Base-by-base conservation (phyloP, 148 eudicot genomes). In the Camellia japonica region DNA sequence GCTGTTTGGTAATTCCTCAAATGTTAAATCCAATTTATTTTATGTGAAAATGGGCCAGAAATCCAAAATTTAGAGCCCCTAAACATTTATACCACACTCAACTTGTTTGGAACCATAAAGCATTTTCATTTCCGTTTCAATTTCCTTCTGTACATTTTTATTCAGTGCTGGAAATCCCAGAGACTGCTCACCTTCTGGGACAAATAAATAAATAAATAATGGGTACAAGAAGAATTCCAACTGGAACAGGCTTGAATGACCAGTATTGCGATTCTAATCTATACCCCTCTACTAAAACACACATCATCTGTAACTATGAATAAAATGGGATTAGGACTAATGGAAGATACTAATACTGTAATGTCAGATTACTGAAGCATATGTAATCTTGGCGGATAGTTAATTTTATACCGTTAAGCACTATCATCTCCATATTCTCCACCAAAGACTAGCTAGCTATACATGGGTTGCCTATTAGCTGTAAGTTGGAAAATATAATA, bases 111-210 rank as follows among this genome's bases (percentile, higher is more conserved):
- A 30, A 30, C 38, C 38, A 30, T 70, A 1, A 75, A 44, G 55
- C 18, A 60, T 41, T 47, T 62, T 76, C 69, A 76, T 76, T 64
- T 15, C 61, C 71, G 51, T 44, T 78, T 78, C 80, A 79, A 20
- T 68, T 80, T 82, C 77, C 74, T 79, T 68, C 77, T 84, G 87
- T 80, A 84, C 84, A 84, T 72, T 75, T 73, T 72, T 77, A 72
- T 80, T 80, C 62, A 78, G 62, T 76, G 76, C 78, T 46, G 42
- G 42, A 67, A 59, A 44, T 75, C 87, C 82, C 81, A 78, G 69
- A 49, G 10, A 77, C 62, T 66, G 68, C 64, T 72, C 42, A 7
- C 18, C 70, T 59, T 46, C 75, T 66, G 80, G 86, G 77, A 54
- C 78, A 68, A n/a, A 82, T 79, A 58, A 49, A 49, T 4, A 49